Evolutionary conservation across 2,329 filamentous ascomycete genomes (phyloP).

Genomic region (Alternaria ethzedia): DNA sequence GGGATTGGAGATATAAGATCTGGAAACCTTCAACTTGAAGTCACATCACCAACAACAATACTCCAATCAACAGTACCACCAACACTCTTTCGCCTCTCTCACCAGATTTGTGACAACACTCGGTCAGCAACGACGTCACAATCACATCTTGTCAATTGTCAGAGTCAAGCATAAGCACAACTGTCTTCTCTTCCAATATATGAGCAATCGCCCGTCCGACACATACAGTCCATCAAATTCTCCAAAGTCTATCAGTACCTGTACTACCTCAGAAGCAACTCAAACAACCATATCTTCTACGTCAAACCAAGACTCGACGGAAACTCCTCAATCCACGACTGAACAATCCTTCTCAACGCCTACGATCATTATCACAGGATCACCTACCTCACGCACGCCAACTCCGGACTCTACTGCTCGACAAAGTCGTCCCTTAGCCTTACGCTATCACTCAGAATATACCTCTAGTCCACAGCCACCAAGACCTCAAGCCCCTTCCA

Average conservation of each 20-base stretch:
- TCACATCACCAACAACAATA: constrained; percentile 16
- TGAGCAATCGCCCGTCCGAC: constrained; percentile 29
- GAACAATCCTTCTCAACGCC: constrained; percentile 23
- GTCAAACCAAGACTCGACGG: constrained; percentile 14
- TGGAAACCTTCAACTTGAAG: constrained; percentile 12
- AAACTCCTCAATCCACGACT: constrained; percentile 32
- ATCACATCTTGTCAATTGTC: not conserved
- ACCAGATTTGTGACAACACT: not conserved
- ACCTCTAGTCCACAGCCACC: constrained; percentile 23
- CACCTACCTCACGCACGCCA: constrained; percentile 7
- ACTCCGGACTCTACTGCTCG: constrained; percentile 10
- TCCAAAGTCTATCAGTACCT: constrained; percentile 14
- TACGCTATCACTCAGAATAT: constrained; percentile 9
- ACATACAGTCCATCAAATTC: constrained; percentile 34
- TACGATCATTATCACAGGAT: constrained; percentile 26
- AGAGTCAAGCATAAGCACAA: constrained; percentile 4
- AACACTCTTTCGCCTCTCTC: constrained; percentile 2
- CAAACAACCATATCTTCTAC: constrained; percentile 10
- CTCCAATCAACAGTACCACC: constrained; percentile 6
- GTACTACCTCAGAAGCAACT: constrained; percentile 13
- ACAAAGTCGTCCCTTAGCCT: constrained; percentile 20
- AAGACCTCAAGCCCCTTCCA: constrained; percentile 10
- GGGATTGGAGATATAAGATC: constrained; percentile 31
- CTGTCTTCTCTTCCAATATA: constrained; percentile 15
- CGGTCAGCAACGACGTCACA: constrained; percentile 10